Conservation (phyloP, 1,139 yeast genomes). For the Yamadazyma friedrichii region DNA sequence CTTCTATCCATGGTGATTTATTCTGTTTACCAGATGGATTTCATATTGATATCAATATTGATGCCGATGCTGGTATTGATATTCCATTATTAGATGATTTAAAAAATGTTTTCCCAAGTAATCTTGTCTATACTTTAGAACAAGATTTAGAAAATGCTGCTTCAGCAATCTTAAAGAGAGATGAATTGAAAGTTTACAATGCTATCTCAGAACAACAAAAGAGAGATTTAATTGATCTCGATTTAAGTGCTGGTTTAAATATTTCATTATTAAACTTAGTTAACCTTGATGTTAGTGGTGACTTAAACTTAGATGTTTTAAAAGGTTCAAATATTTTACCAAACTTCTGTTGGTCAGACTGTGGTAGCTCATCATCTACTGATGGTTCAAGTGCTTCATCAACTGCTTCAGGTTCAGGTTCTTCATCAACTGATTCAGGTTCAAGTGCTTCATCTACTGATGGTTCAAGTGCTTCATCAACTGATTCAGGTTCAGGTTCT, state of each 20-base stretch:
- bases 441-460: conserved; percentile 12
- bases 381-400: conserved; percentile 11
- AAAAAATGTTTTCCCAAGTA: conserved; percentile 13
- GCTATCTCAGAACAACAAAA: conserved; percentile 12
- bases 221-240: conserved; percentile 14
- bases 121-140: conserved; percentile 12
- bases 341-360: conserved; percentile 29
- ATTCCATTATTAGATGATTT: conserved; percentile 18
- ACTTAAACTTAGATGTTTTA: too few relatives aligned
- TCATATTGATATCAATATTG: conserved; percentile 22
- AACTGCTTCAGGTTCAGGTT: conserved; percentile 2
- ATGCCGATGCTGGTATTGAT: conserved; percentile 18
- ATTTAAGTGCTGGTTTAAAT: conserved; percentile 5
- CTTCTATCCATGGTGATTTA: conserved; percentile 18
- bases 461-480: conserved; percentile 10
- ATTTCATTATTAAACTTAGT: conserved; percentile 8
- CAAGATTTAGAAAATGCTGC: conserved; percentile 10
- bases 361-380: conserved; percentile 13
- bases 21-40: conserved; percentile 32
- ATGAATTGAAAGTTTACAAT: conserved; percentile 9
- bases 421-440: conserved; percentile 8
- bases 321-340: conserved; percentile 22
- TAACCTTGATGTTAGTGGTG: too few relatives aligned
- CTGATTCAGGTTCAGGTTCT: conserved; percentile 2
- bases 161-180: conserved; percentile 12